phyloP scores from a whole-genome alignment of 257 asterid species.

The Solanum pinnatisectum region DNA sequence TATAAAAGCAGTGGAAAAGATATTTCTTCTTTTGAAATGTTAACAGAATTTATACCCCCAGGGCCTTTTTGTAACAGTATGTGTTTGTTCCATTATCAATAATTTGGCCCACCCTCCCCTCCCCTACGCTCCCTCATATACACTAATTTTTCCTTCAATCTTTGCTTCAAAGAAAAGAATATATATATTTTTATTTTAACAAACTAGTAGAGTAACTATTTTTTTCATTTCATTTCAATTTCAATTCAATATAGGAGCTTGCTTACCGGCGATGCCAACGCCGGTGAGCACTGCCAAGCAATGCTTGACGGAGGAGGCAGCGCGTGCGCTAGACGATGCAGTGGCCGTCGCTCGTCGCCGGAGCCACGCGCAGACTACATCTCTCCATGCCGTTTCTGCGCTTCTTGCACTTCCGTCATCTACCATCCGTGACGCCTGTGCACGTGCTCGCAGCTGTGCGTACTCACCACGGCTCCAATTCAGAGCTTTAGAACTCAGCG shows the following conservation, averaged over 20 bases:
- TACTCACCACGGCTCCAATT: conserved; percentile 69
- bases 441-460: conserved; percentile 70
- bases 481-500: conserved; percentile 72
- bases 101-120: conserved; percentile 17
- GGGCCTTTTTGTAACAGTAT: neutral
- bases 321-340: conserved; percentile 71
- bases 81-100: conserved; percentile 7
- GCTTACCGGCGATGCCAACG: conserved; percentile 83
- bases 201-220: conserved; percentile 4
- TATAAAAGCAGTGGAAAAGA: neutral
- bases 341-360: conserved; percentile 71
- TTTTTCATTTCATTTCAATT: neutral
- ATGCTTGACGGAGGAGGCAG: conserved; percentile 77
- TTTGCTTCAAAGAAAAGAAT: neutral
- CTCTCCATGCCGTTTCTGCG: conserved; percentile 76
- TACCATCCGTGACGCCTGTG: conserved; percentile 62
- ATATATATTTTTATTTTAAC: neutral
- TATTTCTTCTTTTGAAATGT: conserved; percentile 3
- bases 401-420: conserved; percentile 58
- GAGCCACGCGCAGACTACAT: conserved; percentile 85
- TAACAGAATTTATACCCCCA: conserved; percentile 22
- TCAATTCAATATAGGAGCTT: neutral
- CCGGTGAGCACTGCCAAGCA: conserved; percentile 86
- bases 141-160: conserved; percentile 5
- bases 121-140: conserved; percentile 17